Evolutionary conservation across 441 rosid species (phyloP), one percentile per base, ranked within the genome.

Genomic region (Brassica hybrid): DNA sequence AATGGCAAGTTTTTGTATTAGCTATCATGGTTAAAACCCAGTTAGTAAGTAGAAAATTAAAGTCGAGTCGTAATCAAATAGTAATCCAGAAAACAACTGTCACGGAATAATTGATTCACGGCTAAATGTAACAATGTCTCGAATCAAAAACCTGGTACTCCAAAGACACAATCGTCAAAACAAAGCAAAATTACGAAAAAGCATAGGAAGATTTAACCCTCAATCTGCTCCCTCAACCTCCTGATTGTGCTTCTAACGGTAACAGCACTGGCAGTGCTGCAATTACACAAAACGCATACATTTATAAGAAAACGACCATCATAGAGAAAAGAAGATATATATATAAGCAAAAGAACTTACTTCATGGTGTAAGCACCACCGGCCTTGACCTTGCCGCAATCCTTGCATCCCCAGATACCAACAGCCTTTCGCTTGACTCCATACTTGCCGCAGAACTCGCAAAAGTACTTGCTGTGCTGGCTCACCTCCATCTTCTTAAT

Each of bases 331-430:
- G 27, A 25, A 25, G 3, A 25, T 23, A 23, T 3, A 23, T 23
- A 23, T 23, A 23, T 25, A 25, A 25, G 27, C 27, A 25, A 25
- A n/a, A n/a, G n/a, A 5, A 30, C 34, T 30, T 30, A 30, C 34
- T 34, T 34, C 38, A 34, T 34, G 38, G 97, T 94, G 86, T 92
- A 94, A 45, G 98, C 98, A 62, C 98, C 98, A 48, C 97, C 97
- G 0, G 98, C 97, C 79, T 90, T 94, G 54, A 94, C 93, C 81
- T 93, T 92, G 68, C 98, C 96, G 25, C 97, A 94, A 58, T 90
- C 97, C 69, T 91, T 94, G 89, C 98, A 93, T 10, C 93, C 93
- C 99, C 98, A 94, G 5, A 92, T 88, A 2, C 97, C 97, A 2
- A 92, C 97, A 30, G 91, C 97, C 83, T 91, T 91, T 74, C 98